Evolutionary conservation across 2,329 filamentous ascomycete species (phyloP).

Genomic region (Eurotiales sp.): DNA sequence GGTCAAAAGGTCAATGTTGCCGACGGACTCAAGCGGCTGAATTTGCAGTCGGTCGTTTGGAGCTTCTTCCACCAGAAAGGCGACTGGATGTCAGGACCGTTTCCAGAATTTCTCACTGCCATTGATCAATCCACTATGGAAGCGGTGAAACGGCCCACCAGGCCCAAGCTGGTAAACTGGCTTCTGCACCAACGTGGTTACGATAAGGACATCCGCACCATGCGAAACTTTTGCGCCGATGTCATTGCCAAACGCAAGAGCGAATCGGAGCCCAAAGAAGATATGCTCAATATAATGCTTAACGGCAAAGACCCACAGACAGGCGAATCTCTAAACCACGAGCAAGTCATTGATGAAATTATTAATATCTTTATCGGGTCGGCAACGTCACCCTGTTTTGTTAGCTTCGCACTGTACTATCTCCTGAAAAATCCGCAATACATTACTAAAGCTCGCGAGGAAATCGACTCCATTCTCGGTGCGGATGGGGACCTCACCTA

Average conservation of each 20-base stretch:
- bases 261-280: conserved; percentile 54
- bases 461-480: conserved; percentile 64
- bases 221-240: conserved; percentile 55
- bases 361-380: conserved; percentile 63
- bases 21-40: conserved; percentile 51
- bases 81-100: conserved; percentile 44
- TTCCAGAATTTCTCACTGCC: conserved; percentile 49
- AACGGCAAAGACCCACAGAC: conserved; percentile 60
- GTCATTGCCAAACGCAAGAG: conserved; percentile 55
- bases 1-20: conserved; percentile 45
- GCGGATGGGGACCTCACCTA: conserved; percentile 49
- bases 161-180: conserved; percentile 52
- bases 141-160: conserved; percentile 52
- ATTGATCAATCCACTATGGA: conserved; percentile 57
- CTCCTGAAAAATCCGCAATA: conserved; percentile 60
- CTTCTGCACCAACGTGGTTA: conserved; percentile 53
- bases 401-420: conserved; percentile 64
- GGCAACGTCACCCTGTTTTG: conserved; percentile 65
- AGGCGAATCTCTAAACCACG: conserved; percentile 54
- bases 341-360: conserved; percentile 64
- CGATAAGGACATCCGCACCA: conserved; percentile 49
- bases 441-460: conserved; percentile 60
- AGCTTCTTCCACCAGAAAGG: conserved; percentile 52
- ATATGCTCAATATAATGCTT: conserved; percentile 60
- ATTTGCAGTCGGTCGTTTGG: conserved; percentile 50